Conservation (phyloP, 2,329 filamentous ascomycete species). For the Chrysoporthe deuterocubensis region DNA sequence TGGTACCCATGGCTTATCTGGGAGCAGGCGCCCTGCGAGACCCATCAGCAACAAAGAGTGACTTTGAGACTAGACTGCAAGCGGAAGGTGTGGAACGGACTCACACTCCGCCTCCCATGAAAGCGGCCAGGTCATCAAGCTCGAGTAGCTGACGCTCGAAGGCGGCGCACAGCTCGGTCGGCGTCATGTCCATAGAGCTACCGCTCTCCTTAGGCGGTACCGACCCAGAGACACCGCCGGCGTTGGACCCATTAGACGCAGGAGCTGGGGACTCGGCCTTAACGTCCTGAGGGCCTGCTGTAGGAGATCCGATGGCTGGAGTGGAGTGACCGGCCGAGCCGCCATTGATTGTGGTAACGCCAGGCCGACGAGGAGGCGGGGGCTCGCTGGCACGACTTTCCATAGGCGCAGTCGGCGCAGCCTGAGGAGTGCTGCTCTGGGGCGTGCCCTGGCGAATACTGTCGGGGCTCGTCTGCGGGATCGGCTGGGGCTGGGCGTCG, state of each 20-base stretch:
- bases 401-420: constrained; percentile 26
- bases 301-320: constrained; percentile 50
- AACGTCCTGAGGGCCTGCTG: constrained; percentile 31
- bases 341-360: constrained; percentile 63
- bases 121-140: constrained; percentile 63
- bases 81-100: constrained; percentile 27
- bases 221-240: constrained; percentile 28
- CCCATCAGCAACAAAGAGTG: constrained; percentile 22
- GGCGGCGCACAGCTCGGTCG: constrained; percentile 59
- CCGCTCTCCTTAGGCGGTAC: constrained; percentile 24
- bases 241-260: constrained; percentile 33
- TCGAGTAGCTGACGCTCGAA: constrained; percentile 65
- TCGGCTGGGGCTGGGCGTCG: constrained; percentile 38
- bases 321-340: constrained; percentile 54
- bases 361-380: constrained; percentile 54
- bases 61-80: constrained; percentile 19
- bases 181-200: constrained; percentile 56
- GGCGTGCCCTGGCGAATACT: constrained; percentile 32
- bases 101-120: constrained; percentile 66
- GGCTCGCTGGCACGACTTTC: constrained; percentile 58
- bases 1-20: not conserved
- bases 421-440: constrained; percentile 35
- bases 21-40: constrained; percentile 5
- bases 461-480: constrained; percentile 1
- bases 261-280: constrained; percentile 42